These are phyloP conservation scores for Colletotrichum trifolii DNA, from an alignment of 2,329 filamentous ascomycete species.

Conservation along the genomic window DNA sequence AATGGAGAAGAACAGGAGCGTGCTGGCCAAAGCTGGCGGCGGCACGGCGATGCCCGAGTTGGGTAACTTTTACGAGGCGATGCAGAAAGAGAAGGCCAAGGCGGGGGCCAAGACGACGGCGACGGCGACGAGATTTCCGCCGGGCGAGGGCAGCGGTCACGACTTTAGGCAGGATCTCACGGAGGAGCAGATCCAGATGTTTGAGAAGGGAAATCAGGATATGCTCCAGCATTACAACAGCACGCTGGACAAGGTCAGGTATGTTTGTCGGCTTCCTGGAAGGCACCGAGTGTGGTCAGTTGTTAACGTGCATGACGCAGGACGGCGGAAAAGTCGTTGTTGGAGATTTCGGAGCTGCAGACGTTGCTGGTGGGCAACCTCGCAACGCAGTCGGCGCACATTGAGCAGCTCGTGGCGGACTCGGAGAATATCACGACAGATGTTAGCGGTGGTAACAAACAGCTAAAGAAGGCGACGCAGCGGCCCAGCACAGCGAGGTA, in stretches of 20 bases:
- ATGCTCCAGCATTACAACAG: constrained; percentile 95
- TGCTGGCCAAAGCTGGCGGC: constrained; percentile 76
- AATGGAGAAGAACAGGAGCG: constrained; percentile 88
- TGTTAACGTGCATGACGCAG: constrained; percentile 56
- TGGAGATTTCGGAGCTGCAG: constrained; percentile 94
- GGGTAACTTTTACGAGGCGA: constrained; percentile 39
- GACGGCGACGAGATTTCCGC: constrained; percentile 39
- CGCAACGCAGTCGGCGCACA: constrained; percentile 85
- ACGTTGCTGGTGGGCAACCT: constrained; percentile 89
- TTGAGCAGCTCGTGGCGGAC: constrained; percentile 88
- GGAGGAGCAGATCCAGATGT: constrained; percentile 89
- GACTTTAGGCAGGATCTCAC: constrained; percentile 67
- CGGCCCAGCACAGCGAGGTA: constrained; percentile 78
- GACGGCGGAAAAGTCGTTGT: constrained; percentile 86
- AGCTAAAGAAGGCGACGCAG: constrained; percentile 85
- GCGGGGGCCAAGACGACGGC: constrained; percentile 36
- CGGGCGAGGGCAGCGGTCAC: constrained; percentile 39
- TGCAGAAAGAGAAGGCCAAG: constrained; percentile 38
- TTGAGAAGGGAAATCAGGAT: constrained; percentile 91
- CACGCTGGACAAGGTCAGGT: constrained; percentile 94
- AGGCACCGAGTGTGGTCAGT: not conserved
- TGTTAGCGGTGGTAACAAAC: constrained; percentile 87
- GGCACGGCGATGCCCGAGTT: constrained; percentile 41
- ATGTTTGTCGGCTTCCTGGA: constrained; percentile 52
- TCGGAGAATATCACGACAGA: constrained; percentile 86